Conservation (phyloP, 2,329 filamentous ascomycete species). For the Diaporthe citriasiana region DNA sequence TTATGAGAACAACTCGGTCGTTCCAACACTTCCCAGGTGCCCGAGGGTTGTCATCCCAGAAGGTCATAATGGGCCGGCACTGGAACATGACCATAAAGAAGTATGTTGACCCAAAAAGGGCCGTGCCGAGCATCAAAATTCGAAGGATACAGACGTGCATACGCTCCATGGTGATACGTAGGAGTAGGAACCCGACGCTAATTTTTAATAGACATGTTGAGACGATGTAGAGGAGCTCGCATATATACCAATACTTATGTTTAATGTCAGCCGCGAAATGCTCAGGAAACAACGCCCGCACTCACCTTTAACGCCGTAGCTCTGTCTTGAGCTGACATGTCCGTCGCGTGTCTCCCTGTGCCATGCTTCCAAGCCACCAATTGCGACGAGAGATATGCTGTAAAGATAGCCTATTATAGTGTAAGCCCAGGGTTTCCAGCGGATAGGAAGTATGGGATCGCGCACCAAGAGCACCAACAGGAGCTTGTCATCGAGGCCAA, state of each 20-base stretch:
- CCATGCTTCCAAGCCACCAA: slow-evolving; percentile 1
- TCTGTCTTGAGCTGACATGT: neutral
- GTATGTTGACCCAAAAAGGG: neutral
- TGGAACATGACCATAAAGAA: slow-evolving; percentile 23
- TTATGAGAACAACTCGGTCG: slow-evolving; percentile 8
- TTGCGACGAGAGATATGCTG: slow-evolving; percentile 17
- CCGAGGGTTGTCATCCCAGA: slow-evolving; percentile 16
- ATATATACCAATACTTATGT: slow-evolving; percentile 17
- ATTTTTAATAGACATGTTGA: slow-evolving; percentile 16
- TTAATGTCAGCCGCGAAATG: neutral
- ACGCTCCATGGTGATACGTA: slow-evolving; percentile 17
- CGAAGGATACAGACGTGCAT: neutral
- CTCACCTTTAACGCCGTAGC: slow-evolving; percentile 14
- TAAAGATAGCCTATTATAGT: slow-evolving; percentile 1
- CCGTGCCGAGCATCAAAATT: slow-evolving; percentile 4
- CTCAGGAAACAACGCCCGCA: neutral
- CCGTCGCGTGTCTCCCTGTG: neutral
- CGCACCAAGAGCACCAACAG: neutral
- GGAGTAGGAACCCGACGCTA: slow-evolving; percentile 20
- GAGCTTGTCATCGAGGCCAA: slow-evolving; percentile 1
- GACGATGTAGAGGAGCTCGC: slow-evolving; percentile 23
- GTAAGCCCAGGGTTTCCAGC: neutral
- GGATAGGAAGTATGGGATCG: neutral
- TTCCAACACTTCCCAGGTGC: slow-evolving; percentile 19
- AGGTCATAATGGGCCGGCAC: neutral